phyloP scores from a whole-genome alignment of 1,139 yeast species.

The Candida tetrigidarum region DNA sequence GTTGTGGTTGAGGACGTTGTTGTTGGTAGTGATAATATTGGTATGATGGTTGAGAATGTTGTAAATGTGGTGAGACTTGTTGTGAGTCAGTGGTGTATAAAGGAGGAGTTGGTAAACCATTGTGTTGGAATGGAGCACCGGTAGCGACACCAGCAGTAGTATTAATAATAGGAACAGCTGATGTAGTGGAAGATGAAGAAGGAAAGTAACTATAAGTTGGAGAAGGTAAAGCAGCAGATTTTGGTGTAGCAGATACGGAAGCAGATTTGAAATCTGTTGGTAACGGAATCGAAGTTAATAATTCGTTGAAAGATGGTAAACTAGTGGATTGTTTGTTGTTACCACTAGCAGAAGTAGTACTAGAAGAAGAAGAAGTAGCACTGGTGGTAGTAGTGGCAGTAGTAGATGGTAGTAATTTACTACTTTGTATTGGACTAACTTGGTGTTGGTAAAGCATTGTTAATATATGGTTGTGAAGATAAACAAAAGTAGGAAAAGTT shows the following conservation, averaged over 20 bases:
- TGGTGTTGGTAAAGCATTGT: constrained; percentile 8
- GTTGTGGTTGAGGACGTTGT: constrained; percentile 4
- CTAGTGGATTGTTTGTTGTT: constrained; percentile 13
- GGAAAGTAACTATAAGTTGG: constrained; percentile 11
- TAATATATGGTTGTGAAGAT: neutral
- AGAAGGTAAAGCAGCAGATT: constrained; percentile 6
- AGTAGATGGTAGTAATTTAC: constrained; percentile 2
- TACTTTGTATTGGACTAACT: constrained; percentile 1
- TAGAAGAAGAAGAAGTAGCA: no score
- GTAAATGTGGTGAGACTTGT: constrained; percentile 7
- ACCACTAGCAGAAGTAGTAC: neutral
- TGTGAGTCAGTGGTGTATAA: constrained; percentile 2
- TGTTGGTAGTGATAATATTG: constrained; percentile 5
- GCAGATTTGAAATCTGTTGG: constrained; percentile 30
- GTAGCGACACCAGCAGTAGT: constrained; percentile 7
- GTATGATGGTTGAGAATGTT: constrained; percentile 6
- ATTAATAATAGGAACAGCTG: no score
- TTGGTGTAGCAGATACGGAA: constrained; percentile 7
- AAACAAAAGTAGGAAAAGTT: no score
- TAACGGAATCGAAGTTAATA: constrained; percentile 40
- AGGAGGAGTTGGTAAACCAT: constrained; percentile 17
- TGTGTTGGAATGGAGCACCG: constrained; percentile 10
- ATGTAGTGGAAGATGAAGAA: constrained; percentile 6
- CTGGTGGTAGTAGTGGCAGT: neutral
- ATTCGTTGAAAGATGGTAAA: constrained; percentile 45